Evolutionary conservation across 1,139 yeast species (phyloP).

Genomic region (Pichia sp.): DNA sequence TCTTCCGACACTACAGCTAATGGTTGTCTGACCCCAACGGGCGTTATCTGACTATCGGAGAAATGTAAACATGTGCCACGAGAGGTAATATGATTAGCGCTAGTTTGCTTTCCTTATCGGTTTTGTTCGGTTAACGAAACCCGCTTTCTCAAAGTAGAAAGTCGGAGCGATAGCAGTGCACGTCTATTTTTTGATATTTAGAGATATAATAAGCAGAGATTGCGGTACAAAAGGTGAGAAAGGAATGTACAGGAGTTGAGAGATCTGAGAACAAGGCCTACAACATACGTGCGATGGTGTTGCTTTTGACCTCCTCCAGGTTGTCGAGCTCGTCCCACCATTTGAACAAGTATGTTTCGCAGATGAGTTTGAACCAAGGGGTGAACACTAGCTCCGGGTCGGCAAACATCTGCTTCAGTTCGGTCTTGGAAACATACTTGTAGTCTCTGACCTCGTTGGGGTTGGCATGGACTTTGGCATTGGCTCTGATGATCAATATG

Average conservation of each 20-base stretch:
- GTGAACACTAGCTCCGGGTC: conserved; percentile 67
- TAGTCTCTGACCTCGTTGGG: conserved; percentile 82
- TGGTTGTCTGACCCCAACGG: no score
- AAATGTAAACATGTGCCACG: no score
- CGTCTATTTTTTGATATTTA: no score
- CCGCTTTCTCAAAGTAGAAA: no score
- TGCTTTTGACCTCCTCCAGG: conserved; percentile 44
- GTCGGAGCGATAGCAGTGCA: no score
- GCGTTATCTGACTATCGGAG: no score
- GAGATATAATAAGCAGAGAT: neutral
- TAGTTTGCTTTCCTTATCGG: no score
- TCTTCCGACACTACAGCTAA: no score
- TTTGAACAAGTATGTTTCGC: conserved; percentile 81
- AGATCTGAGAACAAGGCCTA: conserved; percentile 13
- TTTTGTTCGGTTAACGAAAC: no score
- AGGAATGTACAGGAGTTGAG: neutral
- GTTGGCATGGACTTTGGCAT: conserved; percentile 50
- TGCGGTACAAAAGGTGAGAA: neutral
- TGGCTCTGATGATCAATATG: conserved; percentile 70
- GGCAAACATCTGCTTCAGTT: conserved; percentile 73
- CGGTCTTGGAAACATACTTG: conserved; percentile 64
- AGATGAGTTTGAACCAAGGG: conserved; percentile 96
- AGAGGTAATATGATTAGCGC: no score
- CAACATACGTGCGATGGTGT: conserved; percentile 44
- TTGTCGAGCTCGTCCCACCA: conserved; percentile 86